phyloP scores from a whole-genome alignment of 179 eudicot species.

The Spergularia azorica region DNA sequence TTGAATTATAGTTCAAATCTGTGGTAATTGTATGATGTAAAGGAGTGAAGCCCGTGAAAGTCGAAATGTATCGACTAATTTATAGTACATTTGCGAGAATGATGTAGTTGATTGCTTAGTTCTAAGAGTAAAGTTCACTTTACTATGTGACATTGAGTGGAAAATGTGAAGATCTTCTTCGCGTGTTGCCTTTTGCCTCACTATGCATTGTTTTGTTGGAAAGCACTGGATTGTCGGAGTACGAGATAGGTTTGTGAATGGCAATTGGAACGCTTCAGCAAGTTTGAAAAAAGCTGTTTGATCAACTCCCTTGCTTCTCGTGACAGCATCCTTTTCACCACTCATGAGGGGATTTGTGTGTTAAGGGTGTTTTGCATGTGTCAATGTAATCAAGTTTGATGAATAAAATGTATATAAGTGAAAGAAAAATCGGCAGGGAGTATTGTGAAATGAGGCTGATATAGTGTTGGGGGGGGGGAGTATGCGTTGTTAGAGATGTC shows the following conservation, averaged over 20 bases:
- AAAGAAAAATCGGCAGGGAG: background rate
- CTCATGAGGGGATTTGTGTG: background rate
- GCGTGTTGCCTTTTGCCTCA: background rate
- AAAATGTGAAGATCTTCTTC: background rate
- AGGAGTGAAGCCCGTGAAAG: background rate
- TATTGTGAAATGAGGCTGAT: background rate
- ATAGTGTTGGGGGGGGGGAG: background rate
- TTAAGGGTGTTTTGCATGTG: background rate
- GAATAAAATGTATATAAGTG: background rate
- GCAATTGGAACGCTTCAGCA: too few relatives aligned
- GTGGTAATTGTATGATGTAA: too few relatives aligned
- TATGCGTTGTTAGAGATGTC: background rate
- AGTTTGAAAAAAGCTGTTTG: too few relatives aligned
- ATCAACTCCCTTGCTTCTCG: background rate
- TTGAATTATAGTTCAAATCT: too few relatives aligned
- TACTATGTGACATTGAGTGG: background rate
- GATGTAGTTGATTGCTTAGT: background rate
- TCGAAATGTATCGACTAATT: background rate
- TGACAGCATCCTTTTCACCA: background rate
- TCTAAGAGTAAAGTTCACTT: background rate
- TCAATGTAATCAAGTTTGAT: background rate
- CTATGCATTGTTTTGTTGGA: background rate
- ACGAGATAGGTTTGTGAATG: background rate
- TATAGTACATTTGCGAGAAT: too few relatives aligned
- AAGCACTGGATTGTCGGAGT: background rate